Conservation (phyloP, 345 rosid genomes). For the Hibiscus tridactylites region DNA sequence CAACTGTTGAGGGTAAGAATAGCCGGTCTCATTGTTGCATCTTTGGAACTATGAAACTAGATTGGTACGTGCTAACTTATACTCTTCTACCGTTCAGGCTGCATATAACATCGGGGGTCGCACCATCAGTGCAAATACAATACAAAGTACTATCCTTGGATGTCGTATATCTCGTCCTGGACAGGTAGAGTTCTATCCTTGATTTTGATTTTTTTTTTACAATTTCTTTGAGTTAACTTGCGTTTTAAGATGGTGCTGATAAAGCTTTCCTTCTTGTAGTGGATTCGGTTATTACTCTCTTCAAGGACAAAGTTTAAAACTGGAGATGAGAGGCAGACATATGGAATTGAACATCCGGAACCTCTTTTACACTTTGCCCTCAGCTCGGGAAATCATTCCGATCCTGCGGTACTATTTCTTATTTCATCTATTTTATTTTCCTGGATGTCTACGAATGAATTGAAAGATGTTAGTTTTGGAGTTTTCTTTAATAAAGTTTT, state of each 20-base stretch:
- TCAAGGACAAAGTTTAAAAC: slow-evolving; percentile 64
- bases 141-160: slow-evolving; percentile 51
- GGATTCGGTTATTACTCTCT: slow-evolving; percentile 68
- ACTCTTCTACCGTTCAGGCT: not conserved
- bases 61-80: not conserved
- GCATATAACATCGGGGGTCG: not conserved
- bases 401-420: slow-evolving; percentile 68
- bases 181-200: slow-evolving; percentile 46
- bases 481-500: not conserved
- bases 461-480: slow-evolving; percentile 1
- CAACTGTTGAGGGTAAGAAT: not conserved
- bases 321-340: slow-evolving; percentile 62
- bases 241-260: slow-evolving; percentile 8
- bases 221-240: not conserved
- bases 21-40: not conserved
- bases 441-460: not conserved
- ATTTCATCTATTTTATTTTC: slow-evolving; percentile 3
- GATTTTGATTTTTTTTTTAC: not conserved
- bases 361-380: slow-evolving; percentile 80
- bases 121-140: not conserved
- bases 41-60: not conserved
- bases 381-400: slow-evolving; percentile 87
- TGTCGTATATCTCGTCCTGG: slow-evolving; percentile 93
- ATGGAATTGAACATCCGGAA: slow-evolving; percentile 56
- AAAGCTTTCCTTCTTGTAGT: slow-evolving; percentile 37